Base-by-base conservation (phyloP, 1,139 yeast species). In the Blastobotrys malaysiensis region DNA sequence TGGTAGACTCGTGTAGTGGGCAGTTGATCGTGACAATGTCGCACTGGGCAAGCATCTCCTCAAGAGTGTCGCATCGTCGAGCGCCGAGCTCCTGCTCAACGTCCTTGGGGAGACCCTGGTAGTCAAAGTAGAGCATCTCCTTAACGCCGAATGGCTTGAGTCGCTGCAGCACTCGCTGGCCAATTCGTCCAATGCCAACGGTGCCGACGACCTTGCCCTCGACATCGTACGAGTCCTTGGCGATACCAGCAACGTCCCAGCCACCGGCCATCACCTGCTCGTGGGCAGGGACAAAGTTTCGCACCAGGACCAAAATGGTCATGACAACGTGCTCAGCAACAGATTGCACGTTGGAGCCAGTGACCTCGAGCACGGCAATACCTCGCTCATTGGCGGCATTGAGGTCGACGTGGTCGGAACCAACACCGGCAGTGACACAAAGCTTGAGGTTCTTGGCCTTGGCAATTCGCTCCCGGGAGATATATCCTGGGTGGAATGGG, bases 121-220 rank as follows among this genome's bases (percentile, higher is more conserved):
- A 86, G 73, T 86, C 95, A 67, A 76, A 86, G 74, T 86, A 86
- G 57, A 83, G 77, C 63, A 86, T 75, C 67, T 85, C 86, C 72
- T 83, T 82, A 57, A 89, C 88, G 68, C 83, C 83, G 74, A 87
- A 86, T 4, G 95, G 84, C 58, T 80, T 77, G 65, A 86, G 72
- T 68, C 95, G 78, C 70, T 86, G 87, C 66, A 86, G 75, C 24
- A 86, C 86, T 59, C 90, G 78, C 75, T 80, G 83, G 27, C 95
- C 95, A 64, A 87, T 87, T 69, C 95, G 79, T 55, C 95, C 95
- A 46, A 88, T 86, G 57, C 93, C 95, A 60, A 86, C 87, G 45
- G 93, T 86, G 27, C 88, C 86, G 57, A 87, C 74, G 24, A 82
- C 85, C 72, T 86, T 87, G 59, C 81, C 88, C 69, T 87, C 95